Evolutionary conservation across 2,329 filamentous ascomycete species (phyloP).

Genomic region (Xylaria sp.): DNA sequence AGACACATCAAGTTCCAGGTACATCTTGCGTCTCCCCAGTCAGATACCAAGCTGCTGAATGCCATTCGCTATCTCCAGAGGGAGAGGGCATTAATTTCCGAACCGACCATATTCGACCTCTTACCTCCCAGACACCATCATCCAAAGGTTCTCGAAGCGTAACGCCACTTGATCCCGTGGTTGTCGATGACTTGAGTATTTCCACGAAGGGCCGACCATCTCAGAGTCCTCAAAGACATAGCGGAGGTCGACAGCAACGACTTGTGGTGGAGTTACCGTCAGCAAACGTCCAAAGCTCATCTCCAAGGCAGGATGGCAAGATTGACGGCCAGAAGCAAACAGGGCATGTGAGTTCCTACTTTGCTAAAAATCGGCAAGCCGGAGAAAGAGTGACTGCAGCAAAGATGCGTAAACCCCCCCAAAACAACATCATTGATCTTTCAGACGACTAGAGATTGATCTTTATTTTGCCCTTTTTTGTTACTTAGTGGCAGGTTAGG

Average conservation of each 20-base stretch:
- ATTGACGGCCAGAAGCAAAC: constrained; percentile 7
- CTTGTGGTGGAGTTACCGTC: constrained; percentile 17
- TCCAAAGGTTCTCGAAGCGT: constrained; percentile 27
- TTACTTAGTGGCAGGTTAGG: background rate
- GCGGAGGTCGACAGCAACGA: background rate
- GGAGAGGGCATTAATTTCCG: constrained; percentile 11
- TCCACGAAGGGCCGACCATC: background rate
- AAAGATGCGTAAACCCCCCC: constrained; percentile 4
- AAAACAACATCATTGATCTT: constrained; percentile 21
- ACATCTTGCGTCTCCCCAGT: constrained; percentile 28
- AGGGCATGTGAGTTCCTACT: constrained; percentile 11
- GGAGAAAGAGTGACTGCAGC: constrained; percentile 20
- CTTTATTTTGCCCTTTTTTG: background rate
- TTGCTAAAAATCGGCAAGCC: constrained; percentile 4
- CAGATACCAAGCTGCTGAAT: background rate
- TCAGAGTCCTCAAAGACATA: background rate
- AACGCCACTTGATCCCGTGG: constrained; percentile 30
- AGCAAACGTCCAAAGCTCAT: background rate
- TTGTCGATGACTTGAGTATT: constrained; percentile 32
- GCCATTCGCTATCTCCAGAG: background rate
- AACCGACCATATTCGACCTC: constrained; percentile 26
- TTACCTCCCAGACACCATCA: constrained; percentile 20
- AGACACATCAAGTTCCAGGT: constrained; percentile 16
- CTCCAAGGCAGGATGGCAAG: background rate
- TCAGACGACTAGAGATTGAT: constrained; percentile 20